Evolutionary conservation across 805 yeast genomes (phyloP).

Genomic region (Nakazawaea laoshanensis): DNA sequence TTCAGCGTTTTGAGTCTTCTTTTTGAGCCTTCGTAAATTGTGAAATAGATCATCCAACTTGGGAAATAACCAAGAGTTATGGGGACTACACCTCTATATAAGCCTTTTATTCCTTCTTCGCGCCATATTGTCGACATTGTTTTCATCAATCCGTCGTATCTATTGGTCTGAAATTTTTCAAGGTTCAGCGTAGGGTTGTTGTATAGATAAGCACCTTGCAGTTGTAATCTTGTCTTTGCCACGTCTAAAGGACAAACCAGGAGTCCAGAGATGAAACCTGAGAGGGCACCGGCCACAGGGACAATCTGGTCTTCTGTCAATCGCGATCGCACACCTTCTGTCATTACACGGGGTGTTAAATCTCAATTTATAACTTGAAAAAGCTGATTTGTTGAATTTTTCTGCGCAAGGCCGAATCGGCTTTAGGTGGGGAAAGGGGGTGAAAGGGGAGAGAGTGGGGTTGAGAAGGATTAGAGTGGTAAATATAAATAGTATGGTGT

Average conservation of each 20-base stretch:
- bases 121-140: conserved; percentile 57
- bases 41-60: conserved; percentile 94
- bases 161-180: conserved; percentile 2
- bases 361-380: no score
- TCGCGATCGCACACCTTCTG: no score
- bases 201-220: conserved; percentile 56
- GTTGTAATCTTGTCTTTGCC: conserved; percentile 89
- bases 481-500: no score
- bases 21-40: conserved; percentile 80
- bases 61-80: conserved; percentile 91
- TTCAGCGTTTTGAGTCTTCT: conserved; percentile 16
- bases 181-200: conserved; percentile 11
- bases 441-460: no score
- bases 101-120: conserved; percentile 78
- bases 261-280: conserved; percentile 86
- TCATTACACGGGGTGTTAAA: no score
- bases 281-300: conserved; percentile 86
- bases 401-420: no score
- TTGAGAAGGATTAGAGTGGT: no score
- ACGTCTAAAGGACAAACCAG: conserved; percentile 94
- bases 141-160: conserved; percentile 52
- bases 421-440: no score
- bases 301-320: conserved; percentile 33
- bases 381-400: no score
- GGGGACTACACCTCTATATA: conserved; percentile 90